A percentile compares a stretch with the other conserved stretches of the same genome.
These are phyloP conservation scores for Coprinopsis cinerea DNA, from an alignment of 768 basidiomycete genomes.

Conservation along the genomic window DNA sequence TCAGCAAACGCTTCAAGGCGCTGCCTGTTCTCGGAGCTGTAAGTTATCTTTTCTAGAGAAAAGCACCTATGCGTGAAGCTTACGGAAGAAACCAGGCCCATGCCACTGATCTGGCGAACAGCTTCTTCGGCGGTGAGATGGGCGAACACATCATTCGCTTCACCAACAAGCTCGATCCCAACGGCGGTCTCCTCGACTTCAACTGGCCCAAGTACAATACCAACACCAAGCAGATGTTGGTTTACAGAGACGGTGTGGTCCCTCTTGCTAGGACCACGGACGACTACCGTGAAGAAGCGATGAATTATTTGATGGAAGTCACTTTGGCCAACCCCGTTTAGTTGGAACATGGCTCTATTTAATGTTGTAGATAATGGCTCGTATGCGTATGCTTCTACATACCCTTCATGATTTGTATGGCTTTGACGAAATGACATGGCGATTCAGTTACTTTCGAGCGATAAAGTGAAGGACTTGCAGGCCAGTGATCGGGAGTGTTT, in stretches of 20 bases:
- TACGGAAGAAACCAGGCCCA: conserved; percentile 35
- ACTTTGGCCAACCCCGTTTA: conserved; percentile 26
- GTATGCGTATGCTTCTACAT: no score
- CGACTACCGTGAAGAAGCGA: conserved; percentile 33
- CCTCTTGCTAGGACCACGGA: conserved; percentile 31
- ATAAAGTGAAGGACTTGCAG: no score
- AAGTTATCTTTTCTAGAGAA: no score
- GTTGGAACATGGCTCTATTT: no score
- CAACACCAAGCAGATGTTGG: conserved; percentile 26
- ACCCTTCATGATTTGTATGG: no score
- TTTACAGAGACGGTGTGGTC: conserved; percentile 31
- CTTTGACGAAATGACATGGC: no score
- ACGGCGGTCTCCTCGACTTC: conserved; percentile 7
- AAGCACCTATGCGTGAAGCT: no score
- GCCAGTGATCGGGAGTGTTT: no score
- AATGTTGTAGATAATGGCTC: no score
- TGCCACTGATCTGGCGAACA: conserved; percentile 29
- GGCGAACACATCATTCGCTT: conserved; percentile 41
- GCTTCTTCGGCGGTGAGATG: conserved; percentile 33
- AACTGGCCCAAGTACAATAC: conserved; percentile 26
- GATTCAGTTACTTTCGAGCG: no score
- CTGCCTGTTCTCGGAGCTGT: conserved; percentile 41
- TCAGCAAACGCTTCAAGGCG: conserved; percentile 38
- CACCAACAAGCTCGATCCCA: conserved; percentile 24
- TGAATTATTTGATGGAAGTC: conserved; percentile 26